Percentiles rank a stretch among this genome's conserved stretches.
Conservation (phyloP, 2,329 filamentous ascomycete genomes). For the Paecilomyces dactylethromorphus region DNA sequence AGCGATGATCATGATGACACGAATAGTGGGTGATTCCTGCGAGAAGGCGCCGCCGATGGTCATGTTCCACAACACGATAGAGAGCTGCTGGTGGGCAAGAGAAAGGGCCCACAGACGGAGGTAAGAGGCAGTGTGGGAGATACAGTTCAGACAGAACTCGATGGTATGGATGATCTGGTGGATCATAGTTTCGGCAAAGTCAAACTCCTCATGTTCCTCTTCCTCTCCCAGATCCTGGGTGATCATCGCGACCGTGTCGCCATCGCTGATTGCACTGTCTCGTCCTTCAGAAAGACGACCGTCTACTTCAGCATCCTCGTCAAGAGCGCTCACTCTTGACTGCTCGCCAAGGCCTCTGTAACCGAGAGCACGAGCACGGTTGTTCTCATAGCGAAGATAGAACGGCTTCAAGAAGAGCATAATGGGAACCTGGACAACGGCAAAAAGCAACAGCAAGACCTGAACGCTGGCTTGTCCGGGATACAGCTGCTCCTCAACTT, state of each 20-base stretch:
- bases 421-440: slow-evolving; percentile 79
- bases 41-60: slow-evolving; percentile 73
- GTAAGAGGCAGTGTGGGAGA: slow-evolving; percentile 97
- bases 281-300: slow-evolving; percentile 54
- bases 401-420: slow-evolving; percentile 93
- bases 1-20: slow-evolving; percentile 73
- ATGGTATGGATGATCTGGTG: slow-evolving; percentile 99
- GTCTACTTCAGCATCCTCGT: slow-evolving; percentile 73
- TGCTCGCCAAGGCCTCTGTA: slow-evolving; percentile 91
- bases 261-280: slow-evolving; percentile 66
- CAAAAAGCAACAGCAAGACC: slow-evolving; percentile 70
- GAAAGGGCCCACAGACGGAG: slow-evolving; percentile 97
- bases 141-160: slow-evolving; percentile 98
- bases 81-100: slow-evolving; percentile 95
- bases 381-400: slow-evolving; percentile 90
- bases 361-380: slow-evolving; percentile 75
- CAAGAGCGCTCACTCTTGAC: slow-evolving; percentile 79
- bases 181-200: slow-evolving; percentile 96
- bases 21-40: slow-evolving; percentile 54
- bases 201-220: slow-evolving; percentile 91
- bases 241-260: slow-evolving; percentile 80
- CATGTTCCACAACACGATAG: slow-evolving; percentile 94
- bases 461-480: slow-evolving; percentile 70
- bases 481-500: slow-evolving; percentile 63
- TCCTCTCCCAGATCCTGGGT: slow-evolving; percentile 69